Evolutionary conservation across 495 filamentous ascomycete genomes (phyloP), one percentile per base, ranked within the genome.

Genomic region (Monascus purpureus): DNA sequence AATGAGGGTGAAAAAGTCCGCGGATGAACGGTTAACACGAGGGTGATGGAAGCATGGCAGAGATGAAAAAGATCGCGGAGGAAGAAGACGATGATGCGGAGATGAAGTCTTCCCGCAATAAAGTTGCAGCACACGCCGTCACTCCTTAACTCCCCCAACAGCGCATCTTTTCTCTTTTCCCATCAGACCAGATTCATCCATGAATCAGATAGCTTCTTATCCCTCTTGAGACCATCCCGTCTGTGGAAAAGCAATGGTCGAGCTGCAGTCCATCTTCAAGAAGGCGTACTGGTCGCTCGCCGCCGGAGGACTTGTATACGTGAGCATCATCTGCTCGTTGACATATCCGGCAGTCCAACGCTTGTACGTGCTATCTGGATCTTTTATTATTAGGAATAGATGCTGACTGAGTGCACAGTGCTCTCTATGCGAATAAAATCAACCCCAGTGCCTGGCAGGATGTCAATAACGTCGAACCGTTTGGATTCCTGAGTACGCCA

Each of bases 401-500:
- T 25, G 13, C 22, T 41, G 14, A 40, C 41, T 50, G 13, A 43
- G 26, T 13, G 7, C 14, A 25, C 43, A 88, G 83, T 39, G 74
- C 73, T 13, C 50, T 94, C 11, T 94, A 92, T 53, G 74, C 72
- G 9, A 75, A 92, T 48, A 75, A 75, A 25, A 33, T 88, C 35
- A 72, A 84, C 39, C 75, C 77, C 0, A 50, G 67, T 8, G 68
- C 69, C 42, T 84, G 74, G 71, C 59, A 77, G 31, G 66, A 90
- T 47, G 35, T 81, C 22, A 74, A 84, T 38, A 56, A 70, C 17
- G 76, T 82, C 0, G 79, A 90, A 42, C 57, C 71, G 23, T 92
- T 84, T 61, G 85, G 85, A 0, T 93, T 90, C 47, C 63, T 81
- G 27, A 82, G 82, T 87, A 51, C 39, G 74, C 55, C 30, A 5